Base-by-base conservation (phyloP, 2,329 filamentous ascomycete genomes). In the Alternaria triticina region DNA sequence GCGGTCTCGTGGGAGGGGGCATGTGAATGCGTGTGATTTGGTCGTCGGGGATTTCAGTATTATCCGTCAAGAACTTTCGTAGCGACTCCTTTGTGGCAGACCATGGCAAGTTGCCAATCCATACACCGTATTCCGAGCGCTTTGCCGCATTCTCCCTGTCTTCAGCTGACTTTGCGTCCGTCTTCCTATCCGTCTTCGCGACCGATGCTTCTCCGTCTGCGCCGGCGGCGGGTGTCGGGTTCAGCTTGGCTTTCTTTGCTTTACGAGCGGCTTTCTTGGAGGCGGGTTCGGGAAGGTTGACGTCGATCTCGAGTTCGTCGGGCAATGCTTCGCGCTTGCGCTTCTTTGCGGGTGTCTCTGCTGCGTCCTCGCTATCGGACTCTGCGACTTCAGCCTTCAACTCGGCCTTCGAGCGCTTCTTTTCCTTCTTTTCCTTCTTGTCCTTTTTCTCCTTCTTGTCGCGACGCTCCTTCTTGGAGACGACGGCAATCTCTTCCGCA, bases 21-120 rank as follows among this genome's bases (percentile, higher is more conserved):
- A 97, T 83, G 80, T 97, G 90, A 55, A 98, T 84, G 64, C 96
- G 88, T 2, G 94, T 97, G 70, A 99, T 96, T 65, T 89, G 87
- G 52, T 89, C 87, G 59, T 89, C 86, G 11, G 77, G 74, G 62
- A 87, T 84, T 17, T 78, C 74, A 7, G 89, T 89, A 76, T 89
- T 88, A 40, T 89, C 87, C 33, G 90, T 86, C n/a, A 99, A 83
- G 86, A 97, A 98, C 64, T 86, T 87, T 74, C 90, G 89, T 52
- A 99, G 83, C 66, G 93, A 89, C 12, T 88, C 83, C 62, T 91
- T 89, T 47, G 91, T 96, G 44, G 91, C 85, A 50, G 87, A 88
- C 84, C 95, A 99, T n/a, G 91, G 88, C 66, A 99, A 82, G 81
- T 99, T 99, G 73, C 96, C 96, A 72, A 99, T 92, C 96, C 96